Conservation (phyloP, 306 rosid genomes). For the Vigna reflexopilosa region DNA sequence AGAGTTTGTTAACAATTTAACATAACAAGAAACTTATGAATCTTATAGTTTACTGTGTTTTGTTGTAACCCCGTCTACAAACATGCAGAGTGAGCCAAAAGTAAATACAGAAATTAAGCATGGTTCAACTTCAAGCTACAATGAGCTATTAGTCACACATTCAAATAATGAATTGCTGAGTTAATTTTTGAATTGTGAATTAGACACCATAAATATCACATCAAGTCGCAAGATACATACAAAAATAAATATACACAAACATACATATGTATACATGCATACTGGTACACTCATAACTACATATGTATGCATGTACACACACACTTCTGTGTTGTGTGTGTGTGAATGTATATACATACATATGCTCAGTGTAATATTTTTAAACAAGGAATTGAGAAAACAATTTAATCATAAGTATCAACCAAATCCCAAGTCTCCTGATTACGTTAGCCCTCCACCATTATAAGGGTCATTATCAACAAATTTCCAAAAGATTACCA, state of each 20-base stretch:
- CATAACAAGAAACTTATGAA: neutral
- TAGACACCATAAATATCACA: neutral
- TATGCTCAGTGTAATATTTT: neutral
- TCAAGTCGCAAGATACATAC: neutral
- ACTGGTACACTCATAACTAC: neutral
- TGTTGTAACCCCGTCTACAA: constrained; percentile 5
- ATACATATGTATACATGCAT: neutral
- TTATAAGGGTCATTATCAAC: neutral
- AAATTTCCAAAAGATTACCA: neutral
- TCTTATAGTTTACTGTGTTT: constrained; percentile 11
- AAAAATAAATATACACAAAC: neutral
- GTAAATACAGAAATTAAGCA: neutral
- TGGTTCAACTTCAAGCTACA: neutral
- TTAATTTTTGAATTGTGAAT: neutral
- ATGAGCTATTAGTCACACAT: neutral
- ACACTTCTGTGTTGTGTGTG: too few species aligned
- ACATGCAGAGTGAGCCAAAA: constrained; percentile 22
- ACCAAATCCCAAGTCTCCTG: neutral
- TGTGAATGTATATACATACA: too few species aligned
- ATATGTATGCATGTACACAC: neutral
- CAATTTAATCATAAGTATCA: neutral
- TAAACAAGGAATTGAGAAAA: neutral
- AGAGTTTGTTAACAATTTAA: neutral
- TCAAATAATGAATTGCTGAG: neutral
- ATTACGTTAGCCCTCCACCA: neutral